Conservation (phyloP, 345 rosid genomes). For the Viola odorata region DNA sequence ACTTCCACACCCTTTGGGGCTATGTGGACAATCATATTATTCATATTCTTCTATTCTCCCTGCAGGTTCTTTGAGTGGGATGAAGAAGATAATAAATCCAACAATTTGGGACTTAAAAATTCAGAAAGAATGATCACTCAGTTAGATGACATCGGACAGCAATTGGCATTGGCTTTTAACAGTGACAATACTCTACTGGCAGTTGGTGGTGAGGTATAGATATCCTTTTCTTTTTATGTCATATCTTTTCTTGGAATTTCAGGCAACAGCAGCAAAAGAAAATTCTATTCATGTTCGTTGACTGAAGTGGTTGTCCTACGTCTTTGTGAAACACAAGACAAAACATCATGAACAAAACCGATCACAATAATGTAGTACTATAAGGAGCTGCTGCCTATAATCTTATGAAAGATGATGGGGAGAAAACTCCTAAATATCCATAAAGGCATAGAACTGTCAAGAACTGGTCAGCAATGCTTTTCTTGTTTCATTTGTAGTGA, state of each 20-base stretch:
- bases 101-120: constrained; percentile 36
- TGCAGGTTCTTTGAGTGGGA: constrained; percentile 75
- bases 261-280: too few relatives aligned
- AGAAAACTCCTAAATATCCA: too few relatives aligned
- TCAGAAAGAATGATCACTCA: constrained; percentile 49
- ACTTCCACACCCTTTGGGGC: too few relatives aligned
- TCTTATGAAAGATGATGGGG: too few relatives aligned
- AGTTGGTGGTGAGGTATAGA: constrained; percentile 76
- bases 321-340: too few relatives aligned
- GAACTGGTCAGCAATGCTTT: background rate
- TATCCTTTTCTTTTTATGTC: constrained; percentile 1
- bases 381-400: too few relatives aligned
- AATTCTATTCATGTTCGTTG: too few relatives aligned
- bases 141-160: constrained; percentile 65
- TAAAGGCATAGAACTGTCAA: background rate
- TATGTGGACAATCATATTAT: too few relatives aligned
- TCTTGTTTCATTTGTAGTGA: background rate
- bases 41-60: background rate
- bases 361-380: too few relatives aligned
- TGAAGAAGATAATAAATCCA: constrained; percentile 33
- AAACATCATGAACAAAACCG: too few relatives aligned
- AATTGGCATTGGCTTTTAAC: constrained; percentile 62
- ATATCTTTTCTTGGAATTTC: background rate
- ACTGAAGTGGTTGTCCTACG: too few relatives aligned
- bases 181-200: constrained; percentile 66